Percentiles rank a stretch among this genome's conserved stretches.
Conservation (phyloP, 768 basidiomycete species). For the Lactarius quietus region DNA sequence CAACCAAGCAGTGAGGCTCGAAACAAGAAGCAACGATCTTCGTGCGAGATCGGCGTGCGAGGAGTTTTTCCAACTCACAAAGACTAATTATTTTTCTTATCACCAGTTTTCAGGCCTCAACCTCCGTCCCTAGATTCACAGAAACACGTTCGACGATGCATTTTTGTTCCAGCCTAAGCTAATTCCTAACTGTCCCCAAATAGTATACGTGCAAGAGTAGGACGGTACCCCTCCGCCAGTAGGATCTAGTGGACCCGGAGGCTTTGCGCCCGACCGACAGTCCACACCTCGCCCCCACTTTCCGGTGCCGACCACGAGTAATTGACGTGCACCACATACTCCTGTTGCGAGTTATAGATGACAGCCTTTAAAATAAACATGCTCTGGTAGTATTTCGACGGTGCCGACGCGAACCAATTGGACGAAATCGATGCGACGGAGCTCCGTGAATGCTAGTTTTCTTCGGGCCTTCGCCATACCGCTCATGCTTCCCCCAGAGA, state of each 20-base stretch:
- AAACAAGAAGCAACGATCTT: too few species aligned
- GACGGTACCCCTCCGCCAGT: background rate
- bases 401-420: constrained; percentile 68
- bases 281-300: constrained; percentile 36
- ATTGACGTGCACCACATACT: constrained; percentile 29
- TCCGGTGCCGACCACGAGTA: constrained; percentile 76
- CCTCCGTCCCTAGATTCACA: background rate
- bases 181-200: background rate
- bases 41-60: background rate
- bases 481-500: constrained; percentile 33
- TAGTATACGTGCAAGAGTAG: background rate
- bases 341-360: background rate
- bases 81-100: too few species aligned
- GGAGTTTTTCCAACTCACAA: too few species aligned
- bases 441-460: constrained; percentile 49
- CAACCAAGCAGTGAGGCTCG: too few species aligned
- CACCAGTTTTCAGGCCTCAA: background rate
- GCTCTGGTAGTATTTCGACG: constrained; percentile 67
- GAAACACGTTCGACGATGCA: constrained; percentile 19
- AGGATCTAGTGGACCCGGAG: constrained; percentile 32
- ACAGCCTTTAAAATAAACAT: constrained; percentile 34
- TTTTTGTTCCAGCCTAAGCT: background rate
- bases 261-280: constrained; percentile 35
- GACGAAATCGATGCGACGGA: constrained; percentile 62
- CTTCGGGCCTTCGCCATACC: constrained; percentile 26